Conservation (phyloP, 352 stramenopile species). For the Phytophthora tentaculata region DNA sequence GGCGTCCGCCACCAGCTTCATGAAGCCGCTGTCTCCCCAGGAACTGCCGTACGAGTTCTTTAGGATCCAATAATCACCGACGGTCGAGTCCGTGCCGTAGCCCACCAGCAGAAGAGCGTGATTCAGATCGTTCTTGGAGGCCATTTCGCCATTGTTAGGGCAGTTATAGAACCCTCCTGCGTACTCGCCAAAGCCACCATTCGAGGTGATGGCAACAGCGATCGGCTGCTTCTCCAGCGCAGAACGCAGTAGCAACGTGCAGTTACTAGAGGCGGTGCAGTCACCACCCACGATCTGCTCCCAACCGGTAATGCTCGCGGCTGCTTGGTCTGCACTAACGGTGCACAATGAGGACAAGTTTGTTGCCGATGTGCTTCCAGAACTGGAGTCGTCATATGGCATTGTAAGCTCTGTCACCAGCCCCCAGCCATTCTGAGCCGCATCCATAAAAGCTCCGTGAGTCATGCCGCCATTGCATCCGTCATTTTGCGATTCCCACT, state of each 20-base stretch:
- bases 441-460: slow-evolving; percentile 80
- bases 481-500: slow-evolving; percentile 80
- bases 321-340: slow-evolving; percentile 49
- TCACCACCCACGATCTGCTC: slow-evolving; percentile 68
- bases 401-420: slow-evolving; percentile 76
- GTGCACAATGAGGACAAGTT: slow-evolving; percentile 42
- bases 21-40: slow-evolving; percentile 71
- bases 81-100: slow-evolving; percentile 62
- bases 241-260: slow-evolving; percentile 57
- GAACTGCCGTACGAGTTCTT: slow-evolving; percentile 85
- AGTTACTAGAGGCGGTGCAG: slow-evolving; percentile 58
- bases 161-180: slow-evolving; percentile 74
- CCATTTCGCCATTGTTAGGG: slow-evolving; percentile 66
- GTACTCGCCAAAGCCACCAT: slow-evolving; percentile 76
- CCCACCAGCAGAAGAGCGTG: slow-evolving; percentile 81
- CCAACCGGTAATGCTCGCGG: slow-evolving; percentile 76
- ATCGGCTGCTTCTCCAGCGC: slow-evolving; percentile 73
- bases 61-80: slow-evolving; percentile 83
- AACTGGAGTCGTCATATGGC: slow-evolving; percentile 71
- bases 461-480: slow-evolving; percentile 86
- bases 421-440: slow-evolving; percentile 63
- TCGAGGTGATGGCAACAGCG: slow-evolving; percentile 79
- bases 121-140: slow-evolving; percentile 76
- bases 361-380: slow-evolving; percentile 29
- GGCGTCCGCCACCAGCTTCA: slow-evolving; percentile 67